Conservation (phyloP, 306 rosid species). For the Neltuma alba region DNA sequence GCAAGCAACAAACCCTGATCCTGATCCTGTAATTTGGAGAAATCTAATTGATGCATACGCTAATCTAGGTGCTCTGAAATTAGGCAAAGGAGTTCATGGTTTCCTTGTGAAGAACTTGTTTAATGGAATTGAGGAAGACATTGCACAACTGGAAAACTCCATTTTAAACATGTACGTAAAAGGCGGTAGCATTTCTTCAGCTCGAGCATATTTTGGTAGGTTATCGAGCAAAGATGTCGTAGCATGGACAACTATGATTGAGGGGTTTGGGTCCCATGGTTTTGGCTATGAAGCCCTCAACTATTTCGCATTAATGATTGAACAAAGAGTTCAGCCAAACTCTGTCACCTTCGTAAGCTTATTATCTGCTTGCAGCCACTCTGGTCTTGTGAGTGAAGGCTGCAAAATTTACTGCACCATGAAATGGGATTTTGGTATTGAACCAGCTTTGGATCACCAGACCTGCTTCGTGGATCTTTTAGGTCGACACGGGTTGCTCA, state of each 20-base stretch:
- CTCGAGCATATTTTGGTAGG: slow-evolving; percentile 40
- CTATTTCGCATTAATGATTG: slow-evolving; percentile 46
- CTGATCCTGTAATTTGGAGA: slow-evolving; percentile 47
- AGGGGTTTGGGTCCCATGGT: slow-evolving; percentile 63
- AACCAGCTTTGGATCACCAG: slow-evolving; percentile 60
- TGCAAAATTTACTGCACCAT: slow-evolving; percentile 51
- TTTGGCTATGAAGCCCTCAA: slow-evolving; percentile 47
- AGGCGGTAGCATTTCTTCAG: slow-evolving; percentile 53
- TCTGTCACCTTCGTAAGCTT: slow-evolving; percentile 61
- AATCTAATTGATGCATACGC: slow-evolving; percentile 57
- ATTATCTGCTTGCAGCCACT: slow-evolving; percentile 64
- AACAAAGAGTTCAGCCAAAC: slow-evolving; percentile 50
- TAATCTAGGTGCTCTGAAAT: slow-evolving; percentile 56
- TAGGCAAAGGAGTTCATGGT: slow-evolving; percentile 54
- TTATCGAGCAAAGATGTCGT: slow-evolving; percentile 53
- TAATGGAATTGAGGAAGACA: slow-evolving; percentile 14
- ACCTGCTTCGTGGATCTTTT: slow-evolving; percentile 69
- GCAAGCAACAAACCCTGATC: slow-evolving; percentile 42
- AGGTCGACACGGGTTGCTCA: slow-evolving; percentile 51
- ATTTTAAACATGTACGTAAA: slow-evolving; percentile 59
- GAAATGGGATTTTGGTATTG: slow-evolving; percentile 55
- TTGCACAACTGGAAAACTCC: slow-evolving; percentile 48
- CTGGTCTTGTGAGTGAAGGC: slow-evolving; percentile 61
- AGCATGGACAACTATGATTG: slow-evolving; percentile 66
- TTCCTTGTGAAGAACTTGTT: slow-evolving; percentile 42